Evolutionary conservation across 345 rosid genomes (phyloP).

Genomic region (Eucalyptus cloeziana): DNA sequence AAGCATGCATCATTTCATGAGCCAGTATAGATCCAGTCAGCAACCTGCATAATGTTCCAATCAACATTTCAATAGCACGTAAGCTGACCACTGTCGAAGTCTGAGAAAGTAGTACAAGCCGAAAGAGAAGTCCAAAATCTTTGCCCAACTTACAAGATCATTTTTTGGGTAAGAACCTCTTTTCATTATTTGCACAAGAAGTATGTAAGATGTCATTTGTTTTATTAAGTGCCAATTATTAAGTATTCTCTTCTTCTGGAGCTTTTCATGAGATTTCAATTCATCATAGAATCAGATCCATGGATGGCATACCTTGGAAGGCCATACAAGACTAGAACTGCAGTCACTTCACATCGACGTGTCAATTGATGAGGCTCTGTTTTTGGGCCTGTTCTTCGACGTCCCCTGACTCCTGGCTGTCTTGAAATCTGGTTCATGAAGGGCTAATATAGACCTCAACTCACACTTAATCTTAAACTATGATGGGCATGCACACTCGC

Average conservation of each 20-base stretch:
- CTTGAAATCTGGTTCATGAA: conserved; percentile 28
- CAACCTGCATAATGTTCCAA: conserved; percentile 28
- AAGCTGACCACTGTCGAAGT: not conserved
- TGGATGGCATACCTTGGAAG: conserved; percentile 63
- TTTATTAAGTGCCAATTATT: not conserved
- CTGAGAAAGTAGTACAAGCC: not conserved
- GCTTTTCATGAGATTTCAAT: not conserved
- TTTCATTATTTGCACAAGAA: not conserved
- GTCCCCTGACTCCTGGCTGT: conserved; percentile 46
- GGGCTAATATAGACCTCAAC: not conserved
- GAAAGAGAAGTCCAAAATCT: not conserved
- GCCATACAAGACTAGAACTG: conserved; percentile 85
- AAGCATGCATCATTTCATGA: conserved; percentile 99
- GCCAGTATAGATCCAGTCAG: conserved; percentile 87
- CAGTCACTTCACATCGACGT: conserved; percentile 89
- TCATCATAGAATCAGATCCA: not conserved
- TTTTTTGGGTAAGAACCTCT: not conserved
- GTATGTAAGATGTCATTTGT: not conserved
- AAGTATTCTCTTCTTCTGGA: not conserved
- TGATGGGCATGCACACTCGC: not conserved
- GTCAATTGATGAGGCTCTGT: conserved; percentile 67
- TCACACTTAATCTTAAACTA: not conserved
- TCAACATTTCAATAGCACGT: not conserved
- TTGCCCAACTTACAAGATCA: not conserved
- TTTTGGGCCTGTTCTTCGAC: conserved; percentile 31